Conservation (phyloP, 2,329 filamentous ascomycete species). For the Epichloe typhina region DNA sequence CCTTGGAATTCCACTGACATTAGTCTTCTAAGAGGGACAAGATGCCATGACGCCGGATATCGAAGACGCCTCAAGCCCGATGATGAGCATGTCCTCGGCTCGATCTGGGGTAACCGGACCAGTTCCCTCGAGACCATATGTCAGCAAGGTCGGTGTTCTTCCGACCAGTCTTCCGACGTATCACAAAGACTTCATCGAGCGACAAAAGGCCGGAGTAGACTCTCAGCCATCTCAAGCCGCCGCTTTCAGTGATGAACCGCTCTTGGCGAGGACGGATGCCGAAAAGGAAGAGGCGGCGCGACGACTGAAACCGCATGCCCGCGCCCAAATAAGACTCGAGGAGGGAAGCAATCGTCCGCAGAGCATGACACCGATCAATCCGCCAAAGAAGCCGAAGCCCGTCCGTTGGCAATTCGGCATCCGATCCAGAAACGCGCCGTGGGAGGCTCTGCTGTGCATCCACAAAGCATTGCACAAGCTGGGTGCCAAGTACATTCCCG, state of each 20-base stretch:
- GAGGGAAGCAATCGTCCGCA: constrained; percentile 46
- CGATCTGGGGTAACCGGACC: constrained; percentile 39
- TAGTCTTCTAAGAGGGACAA: constrained; percentile 16
- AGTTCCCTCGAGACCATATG: constrained; percentile 40
- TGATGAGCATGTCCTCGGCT: constrained; percentile 40
- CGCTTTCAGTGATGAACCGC: constrained; percentile 33
- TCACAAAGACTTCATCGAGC: constrained; percentile 81
- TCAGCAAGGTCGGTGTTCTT: constrained; percentile 82
- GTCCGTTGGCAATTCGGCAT: constrained; percentile 98
- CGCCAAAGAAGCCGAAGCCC: constrained; percentile 59
- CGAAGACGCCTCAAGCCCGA: constrained; percentile 32
- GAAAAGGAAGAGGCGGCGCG: constrained; percentile 73
- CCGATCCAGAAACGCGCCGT: constrained; percentile 81
- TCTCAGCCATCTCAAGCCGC: constrained; percentile 28
- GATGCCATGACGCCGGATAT: constrained; percentile 21
- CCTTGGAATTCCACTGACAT: constrained; percentile 8
- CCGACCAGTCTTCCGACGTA: constrained; percentile 85
- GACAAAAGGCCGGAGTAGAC: constrained; percentile 41
- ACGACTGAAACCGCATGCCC: constrained; percentile 73
- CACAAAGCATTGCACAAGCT: constrained; percentile 84
- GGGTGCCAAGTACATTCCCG: constrained; percentile 73
- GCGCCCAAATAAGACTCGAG: constrained; percentile 56
- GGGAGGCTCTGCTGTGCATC: constrained; percentile 88
- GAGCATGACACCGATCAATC: constrained; percentile 48
- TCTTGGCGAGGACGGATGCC: constrained; percentile 45